Base-by-base conservation (phyloP, 257 asterid species). In the Rhazya stricta region DNA sequence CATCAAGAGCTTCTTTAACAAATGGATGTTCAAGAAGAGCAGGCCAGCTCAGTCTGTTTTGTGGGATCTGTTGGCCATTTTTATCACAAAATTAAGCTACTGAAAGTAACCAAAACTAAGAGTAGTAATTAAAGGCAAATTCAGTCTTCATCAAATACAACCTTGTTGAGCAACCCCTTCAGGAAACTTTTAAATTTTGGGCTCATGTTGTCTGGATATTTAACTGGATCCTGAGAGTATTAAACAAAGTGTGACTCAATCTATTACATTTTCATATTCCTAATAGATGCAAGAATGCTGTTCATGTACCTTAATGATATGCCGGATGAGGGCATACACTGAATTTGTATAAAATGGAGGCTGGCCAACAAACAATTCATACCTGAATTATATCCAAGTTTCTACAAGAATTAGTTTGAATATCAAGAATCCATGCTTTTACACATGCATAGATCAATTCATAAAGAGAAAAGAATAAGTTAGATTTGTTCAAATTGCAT, bases 261-360 rank as follows among this genome's bases (percentile, higher is more conserved):
- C 39, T n/a, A 63, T n/a, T 60, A 66, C 36, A n/a, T 72, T 65
- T 67, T 66, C 75, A 70, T 46, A 70, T 18, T 72, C 54, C 68
- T 70, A 69, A 70, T 34, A 21, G 32, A 67, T 72, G 56, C 75
- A 53, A 65, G 46, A 37, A 70, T 75, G 66, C 76, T 57, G 62
- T 61, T 63, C 50, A 43, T 15, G 80, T 76, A 95, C 98, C 97
- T 92, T 92, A 74, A 95, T 89, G 78, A 95, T 92, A 89, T 92
- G 99, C 61, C 98, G 90, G 80, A 95, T 89, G 77, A 95, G 97
- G 45, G 97, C 99, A 85, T 92, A 95, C 21, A 95, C 99, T 27
- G 99, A 95, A 86, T 95, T 95, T 69, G 99, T 95, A 76, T 95
- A 95, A 81, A 95, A 95, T 75, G 98, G 99, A 76, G 99, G 99